Conservation (phyloP, 2,329 filamentous ascomycete species). For the Metarhizium robertsii region DNA sequence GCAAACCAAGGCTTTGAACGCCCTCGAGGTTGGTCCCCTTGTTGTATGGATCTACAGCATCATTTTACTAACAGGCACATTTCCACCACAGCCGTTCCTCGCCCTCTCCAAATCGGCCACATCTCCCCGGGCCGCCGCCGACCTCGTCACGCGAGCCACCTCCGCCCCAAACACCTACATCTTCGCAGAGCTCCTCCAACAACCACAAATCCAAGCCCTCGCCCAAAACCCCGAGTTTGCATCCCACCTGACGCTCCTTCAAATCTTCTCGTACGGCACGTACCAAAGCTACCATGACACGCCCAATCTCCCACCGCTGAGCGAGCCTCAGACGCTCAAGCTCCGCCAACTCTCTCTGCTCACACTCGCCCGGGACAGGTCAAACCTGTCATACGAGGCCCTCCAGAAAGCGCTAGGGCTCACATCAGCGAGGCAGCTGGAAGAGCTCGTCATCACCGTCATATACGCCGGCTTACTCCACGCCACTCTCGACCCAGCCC, state of each 20-base stretch:
- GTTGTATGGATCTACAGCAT: not conserved
- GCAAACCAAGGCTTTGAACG: constrained; percentile 58
- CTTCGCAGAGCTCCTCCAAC: constrained; percentile 86
- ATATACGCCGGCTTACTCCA: constrained; percentile 78
- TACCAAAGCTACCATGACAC: constrained; percentile 59
- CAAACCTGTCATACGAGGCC: constrained; percentile 62
- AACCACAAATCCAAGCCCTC: constrained; percentile 69
- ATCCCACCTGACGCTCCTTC: constrained; percentile 59
- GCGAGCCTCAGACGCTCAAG: constrained; percentile 66
- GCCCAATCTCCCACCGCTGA: constrained; percentile 58
- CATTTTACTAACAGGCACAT: not conserved
- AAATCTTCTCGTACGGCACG: constrained; percentile 89
- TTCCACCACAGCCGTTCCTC: constrained; percentile 63
- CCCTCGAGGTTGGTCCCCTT: constrained; percentile 43
- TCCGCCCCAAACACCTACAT: constrained; percentile 84
- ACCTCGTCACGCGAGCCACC: constrained; percentile 80
- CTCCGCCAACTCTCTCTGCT: constrained; percentile 86
- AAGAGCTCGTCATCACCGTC: constrained; percentile 76
- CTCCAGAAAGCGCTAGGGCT: constrained; percentile 62
- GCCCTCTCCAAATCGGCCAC: constrained; percentile 79
- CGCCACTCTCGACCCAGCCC: constrained; percentile 73
- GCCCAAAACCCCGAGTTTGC: constrained; percentile 50
- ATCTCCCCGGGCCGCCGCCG: constrained; percentile 73
- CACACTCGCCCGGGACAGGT: constrained; percentile 60
- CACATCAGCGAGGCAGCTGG: constrained; percentile 58